Percentiles rank a stretch among this genome's conserved stretches.
Evolutionary conservation across 2,329 filamentous ascomycete genomes (phyloP).

Genomic region (Phaeophleospora eucalypticola): DNA sequence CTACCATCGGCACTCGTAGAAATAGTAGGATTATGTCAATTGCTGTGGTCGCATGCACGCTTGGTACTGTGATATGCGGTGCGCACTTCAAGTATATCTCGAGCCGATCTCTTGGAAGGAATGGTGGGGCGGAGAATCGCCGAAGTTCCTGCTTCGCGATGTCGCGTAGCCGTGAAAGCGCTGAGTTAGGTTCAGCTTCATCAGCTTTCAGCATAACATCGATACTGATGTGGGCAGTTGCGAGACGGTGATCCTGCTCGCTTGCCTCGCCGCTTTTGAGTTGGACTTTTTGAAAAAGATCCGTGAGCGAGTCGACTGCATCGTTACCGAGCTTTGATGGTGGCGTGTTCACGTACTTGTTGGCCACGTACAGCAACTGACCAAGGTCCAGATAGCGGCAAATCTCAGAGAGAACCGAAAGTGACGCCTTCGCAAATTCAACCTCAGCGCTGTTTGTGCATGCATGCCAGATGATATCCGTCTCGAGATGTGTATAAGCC

Average conservation of each 20-base stretch:
- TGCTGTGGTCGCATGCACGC: conserved; percentile 20
- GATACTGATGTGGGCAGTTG: conserved; percentile 25
- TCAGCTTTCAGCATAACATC: conserved; percentile 23
- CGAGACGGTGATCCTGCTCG: conserved; percentile 12
- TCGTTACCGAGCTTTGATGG: conserved; percentile 22
- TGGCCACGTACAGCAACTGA: conserved; percentile 61
- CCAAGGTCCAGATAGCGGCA: conserved; percentile 41
- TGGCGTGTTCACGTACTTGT: conserved; percentile 58
- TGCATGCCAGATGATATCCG: conserved; percentile 79
- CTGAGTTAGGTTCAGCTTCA: conserved; percentile 3
- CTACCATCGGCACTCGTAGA: conserved; percentile 6
- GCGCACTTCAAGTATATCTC: conserved; percentile 23
- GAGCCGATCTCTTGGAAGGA: conserved; percentile 17
- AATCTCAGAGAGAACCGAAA: conserved; percentile 59
- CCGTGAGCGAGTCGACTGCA: conserved; percentile 21
- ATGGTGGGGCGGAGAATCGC: conserved; percentile 14
- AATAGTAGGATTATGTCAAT: conserved; percentile 24
- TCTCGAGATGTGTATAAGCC: conserved; percentile 67
- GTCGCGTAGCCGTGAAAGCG: conserved; percentile 15
- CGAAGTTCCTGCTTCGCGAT: conserved; percentile 18
- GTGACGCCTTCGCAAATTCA: conserved; percentile 74
- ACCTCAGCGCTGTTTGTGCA: conserved; percentile 78
- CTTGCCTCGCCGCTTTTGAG: conserved; percentile 3
- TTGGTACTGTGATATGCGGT: conserved; percentile 16
- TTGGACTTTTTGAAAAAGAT: conserved; percentile 16